phyloP scores from a whole-genome alignment of 257 asterid genomes.

The Nicotiana attenuata region DNA sequence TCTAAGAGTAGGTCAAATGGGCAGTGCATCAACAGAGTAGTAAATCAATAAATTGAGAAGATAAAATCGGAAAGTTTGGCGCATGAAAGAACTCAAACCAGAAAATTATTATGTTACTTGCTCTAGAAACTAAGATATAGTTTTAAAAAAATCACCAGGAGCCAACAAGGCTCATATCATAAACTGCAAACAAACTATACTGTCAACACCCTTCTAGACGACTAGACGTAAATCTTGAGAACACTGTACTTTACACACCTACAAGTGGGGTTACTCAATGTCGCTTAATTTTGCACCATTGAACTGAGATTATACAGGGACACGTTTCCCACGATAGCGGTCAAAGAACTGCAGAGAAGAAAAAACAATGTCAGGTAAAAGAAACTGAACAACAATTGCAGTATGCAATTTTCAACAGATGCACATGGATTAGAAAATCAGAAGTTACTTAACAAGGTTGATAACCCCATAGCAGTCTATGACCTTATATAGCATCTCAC shows the following conservation, averaged over 20 bases:
- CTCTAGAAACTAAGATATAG: neutral
- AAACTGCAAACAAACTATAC: neutral
- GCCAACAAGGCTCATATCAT: neutral
- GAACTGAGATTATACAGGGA: conserved; percentile 43
- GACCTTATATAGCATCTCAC: neutral
- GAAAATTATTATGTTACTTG: neutral
- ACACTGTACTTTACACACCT: conserved; percentile 31
- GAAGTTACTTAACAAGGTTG: neutral
- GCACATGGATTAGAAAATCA: neutral
- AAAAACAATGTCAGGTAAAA: neutral
- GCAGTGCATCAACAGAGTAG: no score
- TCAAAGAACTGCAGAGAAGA: conserved; percentile 64
- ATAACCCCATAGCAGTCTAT: neutral
- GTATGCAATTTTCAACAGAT: neutral
- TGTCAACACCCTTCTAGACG: neutral
- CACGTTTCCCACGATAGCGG: conserved; percentile 70
- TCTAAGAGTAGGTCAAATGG: no score
- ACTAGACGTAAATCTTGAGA: neutral
- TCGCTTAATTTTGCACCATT: conserved; percentile 11
- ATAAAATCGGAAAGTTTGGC: neutral
- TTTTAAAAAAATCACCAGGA: neutral
- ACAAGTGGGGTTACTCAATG: conserved; percentile 10
- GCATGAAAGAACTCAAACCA: neutral
- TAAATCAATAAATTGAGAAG: neutral
- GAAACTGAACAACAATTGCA: neutral